phyloP scores from a whole-genome alignment of 441 rosid genomes.

The Pelargonium fulgidum region DNA sequence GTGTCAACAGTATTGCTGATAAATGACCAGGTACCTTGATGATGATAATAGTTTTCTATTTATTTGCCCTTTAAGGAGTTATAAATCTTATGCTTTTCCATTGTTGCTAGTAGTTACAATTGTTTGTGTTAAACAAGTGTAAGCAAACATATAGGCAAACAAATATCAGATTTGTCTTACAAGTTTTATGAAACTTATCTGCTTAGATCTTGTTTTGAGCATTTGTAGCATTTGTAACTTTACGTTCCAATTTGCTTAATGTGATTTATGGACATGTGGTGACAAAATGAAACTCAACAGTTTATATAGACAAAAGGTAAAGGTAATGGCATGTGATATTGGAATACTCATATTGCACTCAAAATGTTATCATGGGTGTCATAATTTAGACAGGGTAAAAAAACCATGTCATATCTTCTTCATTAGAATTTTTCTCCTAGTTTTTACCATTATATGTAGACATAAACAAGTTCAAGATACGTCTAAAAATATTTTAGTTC shows the following conservation, averaged over 20 bases:
- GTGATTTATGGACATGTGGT: neutral
- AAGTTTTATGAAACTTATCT: neutral
- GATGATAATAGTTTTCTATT: neutral
- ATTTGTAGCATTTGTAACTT: neutral
- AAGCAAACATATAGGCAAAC: neutral
- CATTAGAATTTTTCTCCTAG: too few relatives aligned
- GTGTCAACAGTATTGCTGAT: constrained; percentile 72
- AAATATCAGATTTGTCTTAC: neutral
- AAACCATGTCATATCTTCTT: too few relatives aligned
- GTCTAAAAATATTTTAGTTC: too few relatives aligned
- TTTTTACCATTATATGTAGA: too few relatives aligned
- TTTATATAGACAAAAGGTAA: neutral
- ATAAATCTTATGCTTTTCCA: constrained; percentile 4
- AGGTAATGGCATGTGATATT: too few relatives aligned
- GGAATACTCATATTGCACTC: too few relatives aligned
- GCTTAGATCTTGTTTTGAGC: neutral
- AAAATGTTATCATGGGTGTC: too few relatives aligned
- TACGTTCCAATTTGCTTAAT: neutral
- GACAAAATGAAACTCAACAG: neutral
- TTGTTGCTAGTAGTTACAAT: constrained; percentile 5
- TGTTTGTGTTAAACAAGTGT: neutral
- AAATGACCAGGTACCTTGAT: constrained; percentile 62
- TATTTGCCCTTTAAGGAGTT: neutral
- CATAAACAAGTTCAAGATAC: too few relatives aligned
- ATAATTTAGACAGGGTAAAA: too few relatives aligned